Evolutionary conservation across 495 filamentous ascomycete genomes (phyloP), one percentile per base, ranked within the genome.

Genomic region (Aspergillus egyptiacus): DNA sequence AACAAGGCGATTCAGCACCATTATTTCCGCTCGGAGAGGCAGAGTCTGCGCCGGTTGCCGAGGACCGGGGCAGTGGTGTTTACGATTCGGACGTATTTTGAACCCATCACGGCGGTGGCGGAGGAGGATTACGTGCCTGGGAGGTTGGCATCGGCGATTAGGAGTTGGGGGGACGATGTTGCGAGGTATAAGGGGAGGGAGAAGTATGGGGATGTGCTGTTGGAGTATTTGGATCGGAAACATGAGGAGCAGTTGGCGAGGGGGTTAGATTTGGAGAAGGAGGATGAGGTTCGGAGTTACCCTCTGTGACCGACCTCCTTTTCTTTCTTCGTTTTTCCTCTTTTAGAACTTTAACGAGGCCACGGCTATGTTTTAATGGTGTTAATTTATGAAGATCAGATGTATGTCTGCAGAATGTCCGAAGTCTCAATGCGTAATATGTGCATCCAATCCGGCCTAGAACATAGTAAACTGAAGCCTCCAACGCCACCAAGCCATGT

Each of bases 161-260:
- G 90, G 49, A 94, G 87, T 67, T 95, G 89, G 90, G 86, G 85
- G 1, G 83, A 88, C 40, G 86, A 93, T 74, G 89, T 95, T 8
- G 77, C 78, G 25, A 70, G 69, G 66, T 95, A 96, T 64, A 94
- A 94, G 71, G 89, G 90, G 15, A 83, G 76, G 70, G 87, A 89
- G 58, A 80, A 73, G 61, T 95, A 88, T 68, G 75, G 77, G 51
- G 83, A 87, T 27, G 82, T 94, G 3, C 63, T 96, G 63, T 66
- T 95, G 55, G 86, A 90, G 69, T 96, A 82, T 70, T 61, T 96
- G 61, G 90, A 95, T 69, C 57, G 55, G 61, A 86, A 85, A 71
- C 88, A 94, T 71, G 63, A 75, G 63, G 83, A 87, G 67, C 88
- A 95, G 76, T 58, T 93, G 14, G 74, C 68, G 22, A 67, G 59